Evolutionary conservation across 2,329 filamentous ascomycete genomes (phyloP), one percentile per base, ranked within the genome.

Genomic region (Ceratocystis ficicola): DNA sequence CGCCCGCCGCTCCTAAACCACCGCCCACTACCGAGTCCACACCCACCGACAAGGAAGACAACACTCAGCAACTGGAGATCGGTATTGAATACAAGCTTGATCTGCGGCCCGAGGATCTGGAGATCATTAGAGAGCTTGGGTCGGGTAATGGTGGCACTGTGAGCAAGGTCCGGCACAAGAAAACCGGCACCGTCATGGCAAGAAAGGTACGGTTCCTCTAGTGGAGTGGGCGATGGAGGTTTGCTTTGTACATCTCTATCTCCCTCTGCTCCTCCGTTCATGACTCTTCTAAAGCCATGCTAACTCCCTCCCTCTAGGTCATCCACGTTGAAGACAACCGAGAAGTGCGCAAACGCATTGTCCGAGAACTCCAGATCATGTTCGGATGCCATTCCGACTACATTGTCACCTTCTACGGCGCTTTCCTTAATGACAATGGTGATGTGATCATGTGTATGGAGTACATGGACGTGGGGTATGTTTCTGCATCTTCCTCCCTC

Each of bases 391-490:
- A 96, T 73, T 96, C 90, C 25, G 89, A 94, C 68, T 92, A 95
- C 75, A 97, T 99, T 72, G 94, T 99, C 68, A 96, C 88, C 65
- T 99, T 96, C 76, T 97, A 97, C 73, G 94, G 94, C 68, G 94
- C 94, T 46, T 99, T 97, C 74, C 83, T 97, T 73, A 97, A 96
- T 74, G 89, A 95, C 73, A 91, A 91, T 69, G 93, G 95, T 73
- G 94, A 99, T 77, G 95, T 99, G 67, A 95, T 97, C 71, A 93
- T 99, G 87, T 99, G 94, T 76, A 99, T 99, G 94, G 94, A 99
- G 76, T 97, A 99, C 75, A 96, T 96, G 90, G 94, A 99, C 76
- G 90, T 93, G 74, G 94, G 94, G 94, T 97, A 82, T 76, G 89
- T 79, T 48, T 46, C 22, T 22, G n/a, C 7, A 12, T 48, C 12